phyloP scores from a whole-genome alignment of 116 monocot species.

The Iris pallida region DNA sequence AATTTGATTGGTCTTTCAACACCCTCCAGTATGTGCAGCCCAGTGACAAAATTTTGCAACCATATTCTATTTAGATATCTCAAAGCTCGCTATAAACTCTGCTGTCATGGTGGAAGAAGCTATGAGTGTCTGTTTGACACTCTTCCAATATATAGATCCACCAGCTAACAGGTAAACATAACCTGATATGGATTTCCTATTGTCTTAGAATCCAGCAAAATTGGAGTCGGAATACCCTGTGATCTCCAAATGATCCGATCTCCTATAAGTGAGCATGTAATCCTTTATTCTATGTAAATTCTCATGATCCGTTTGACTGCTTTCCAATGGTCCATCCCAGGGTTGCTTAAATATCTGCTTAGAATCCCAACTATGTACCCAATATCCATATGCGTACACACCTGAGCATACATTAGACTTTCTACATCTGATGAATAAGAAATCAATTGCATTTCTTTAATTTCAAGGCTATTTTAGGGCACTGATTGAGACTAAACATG shows the following conservation, averaged over 20 bases:
- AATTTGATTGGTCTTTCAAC: no score
- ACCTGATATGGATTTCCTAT: not conserved
- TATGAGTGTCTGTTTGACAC: no score
- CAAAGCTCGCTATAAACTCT: no score
- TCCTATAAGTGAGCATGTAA: not conserved
- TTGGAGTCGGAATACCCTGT: not conserved
- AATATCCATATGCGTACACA: not conserved
- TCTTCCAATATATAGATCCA: no score
- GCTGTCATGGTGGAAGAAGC: no score
- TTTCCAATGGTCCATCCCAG: not conserved
- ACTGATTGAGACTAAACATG: no score
- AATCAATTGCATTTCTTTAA: not conserved
- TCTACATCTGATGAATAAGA: not conserved
- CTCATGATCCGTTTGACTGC: not conserved
- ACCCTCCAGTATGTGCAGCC: no score
- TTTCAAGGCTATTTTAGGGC: no score
- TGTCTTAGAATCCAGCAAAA: not conserved
- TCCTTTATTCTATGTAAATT: not conserved
- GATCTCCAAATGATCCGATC: not conserved
- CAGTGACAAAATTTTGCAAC: no score
- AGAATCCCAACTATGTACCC: not conserved
- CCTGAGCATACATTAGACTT: not conserved
- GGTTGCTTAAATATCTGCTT: constrained; percentile 1
- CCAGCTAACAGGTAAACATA: no score
- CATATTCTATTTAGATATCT: no score